Evolutionary conservation across 306 rosid species (phyloP).

Genomic region (Nissolia schottii): DNA sequence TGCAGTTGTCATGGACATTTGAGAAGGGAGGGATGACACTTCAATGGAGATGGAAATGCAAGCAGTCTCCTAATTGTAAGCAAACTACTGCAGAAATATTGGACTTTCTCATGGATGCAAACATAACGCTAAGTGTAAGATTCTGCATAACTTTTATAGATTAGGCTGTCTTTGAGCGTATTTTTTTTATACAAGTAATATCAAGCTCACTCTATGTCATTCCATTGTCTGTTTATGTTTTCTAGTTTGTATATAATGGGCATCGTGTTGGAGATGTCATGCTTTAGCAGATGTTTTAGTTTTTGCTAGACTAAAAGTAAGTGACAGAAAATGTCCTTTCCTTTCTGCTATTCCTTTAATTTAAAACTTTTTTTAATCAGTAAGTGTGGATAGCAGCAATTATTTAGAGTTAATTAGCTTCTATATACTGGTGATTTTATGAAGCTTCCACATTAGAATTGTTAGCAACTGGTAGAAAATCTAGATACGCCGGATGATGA

Average conservation of each 20-base stretch:
- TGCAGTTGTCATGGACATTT: conserved; percentile 85
- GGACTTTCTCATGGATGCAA: conserved; percentile 85
- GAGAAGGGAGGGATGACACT: conserved; percentile 78
- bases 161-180: background rate
- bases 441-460: background rate
- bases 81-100: conserved; percentile 57
- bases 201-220: background rate
- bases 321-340: background rate
- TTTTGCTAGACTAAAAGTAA: background rate
- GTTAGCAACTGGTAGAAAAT: background rate
- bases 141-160: conserved; percentile 16
- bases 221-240: background rate
- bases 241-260: background rate
- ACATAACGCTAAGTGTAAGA: conserved; percentile 77
- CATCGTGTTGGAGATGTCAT: conserved; percentile 5
- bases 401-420: background rate
- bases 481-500: background rate
- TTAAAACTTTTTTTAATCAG: background rate
- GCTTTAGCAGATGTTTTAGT: background rate
- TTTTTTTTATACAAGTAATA: background rate
- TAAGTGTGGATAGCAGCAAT: background rate
- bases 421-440: background rate
- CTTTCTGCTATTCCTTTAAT: background rate
- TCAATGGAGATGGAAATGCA: conserved; percentile 89
- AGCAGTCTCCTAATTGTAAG: conserved; percentile 53